Evolutionary conservation across 148 eudicot genomes (phyloP), one percentile per base, ranked within the genome.

Genomic region (Cornus suecica): DNA sequence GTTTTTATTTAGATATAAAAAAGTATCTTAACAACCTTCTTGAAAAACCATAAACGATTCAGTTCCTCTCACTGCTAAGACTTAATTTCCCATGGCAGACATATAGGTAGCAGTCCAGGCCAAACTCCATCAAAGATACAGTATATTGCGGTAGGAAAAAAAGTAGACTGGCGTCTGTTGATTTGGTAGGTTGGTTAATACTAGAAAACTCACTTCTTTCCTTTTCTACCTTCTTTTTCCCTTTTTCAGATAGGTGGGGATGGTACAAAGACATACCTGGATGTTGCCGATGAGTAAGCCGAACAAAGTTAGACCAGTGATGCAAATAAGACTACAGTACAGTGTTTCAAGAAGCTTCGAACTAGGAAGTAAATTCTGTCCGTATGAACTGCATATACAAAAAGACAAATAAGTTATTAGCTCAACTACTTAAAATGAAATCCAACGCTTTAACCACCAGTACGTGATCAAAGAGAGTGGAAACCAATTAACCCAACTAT

Each of bases 281-380:
- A 94, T 87, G 83, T 94, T 92, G 32, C 99, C 99, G 30, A 94
- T 90, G 68, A 94, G 85, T 66, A 86, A 86, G 10, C 94, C 77
- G 68, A 92, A 92, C 71, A 94, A 77, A 71, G 88, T 84, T 54
- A 94, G 75, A 8, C 99, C 99, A 78, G 84, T 84, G 31, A 90
- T 78, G 77, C 96, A 89, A 27, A 92, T 86, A 45, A 88, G 81
- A 66, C 88, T 83, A 74, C 90, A 51, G 68, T 89, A 89, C 24
- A 89, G 66, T 23, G 90, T 87, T 80, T 92, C 96, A 5, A 85
- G 88, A 31, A 81, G 10, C 28, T 74, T 74, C 14, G 93, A 83
- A 74, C 90, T 90, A 8, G 92, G 69, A 24, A 45, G 61, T 72
- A 92, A 67, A 79, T 69, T 88, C 74, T 94, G 99, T 56, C 97